Percentiles rank a stretch among this genome's conserved stretches.
phyloP scores from a whole-genome alignment of 2,329 filamentous ascomycete species.

The Apiospora sp. region DNA sequence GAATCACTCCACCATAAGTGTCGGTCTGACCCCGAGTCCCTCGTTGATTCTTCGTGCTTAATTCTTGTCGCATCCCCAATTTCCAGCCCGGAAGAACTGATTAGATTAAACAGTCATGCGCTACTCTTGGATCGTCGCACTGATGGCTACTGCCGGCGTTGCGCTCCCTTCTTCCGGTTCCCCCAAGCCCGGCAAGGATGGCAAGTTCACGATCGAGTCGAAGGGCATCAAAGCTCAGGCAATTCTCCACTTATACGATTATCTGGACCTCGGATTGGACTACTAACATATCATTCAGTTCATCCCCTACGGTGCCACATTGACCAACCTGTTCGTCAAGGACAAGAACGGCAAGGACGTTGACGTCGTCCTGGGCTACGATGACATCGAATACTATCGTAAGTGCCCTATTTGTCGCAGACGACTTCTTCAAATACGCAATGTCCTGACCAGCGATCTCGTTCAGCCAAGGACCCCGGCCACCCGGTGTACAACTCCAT shows the following conservation, averaged over 20 bases:
- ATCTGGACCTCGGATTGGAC: too few relatives aligned
- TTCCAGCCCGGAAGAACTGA: background rate
- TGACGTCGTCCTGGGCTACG: constrained; percentile 70
- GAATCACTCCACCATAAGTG: constrained; percentile 13
- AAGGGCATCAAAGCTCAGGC: constrained; percentile 43
- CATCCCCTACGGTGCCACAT: constrained; percentile 60
- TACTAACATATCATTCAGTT: constrained; percentile 34
- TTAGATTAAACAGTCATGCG: background rate
- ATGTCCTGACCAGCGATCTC: too few relatives aligned
- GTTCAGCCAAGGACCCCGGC: constrained; percentile 53
- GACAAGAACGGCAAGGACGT: constrained; percentile 68
- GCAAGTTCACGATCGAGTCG: constrained; percentile 42
- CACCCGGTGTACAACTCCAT: constrained; percentile 70
- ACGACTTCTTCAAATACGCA: background rate
- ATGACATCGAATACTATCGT: constrained; percentile 66
- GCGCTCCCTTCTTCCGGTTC: background rate
- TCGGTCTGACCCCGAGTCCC: constrained; percentile 13
- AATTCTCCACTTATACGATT: background rate
- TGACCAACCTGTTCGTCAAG: constrained; percentile 69
- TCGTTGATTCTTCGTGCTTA: background rate
- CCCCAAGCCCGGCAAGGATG: constrained; percentile 39
- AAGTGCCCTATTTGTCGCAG: constrained; percentile 25
- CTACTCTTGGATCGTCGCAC: constrained; percentile 6
- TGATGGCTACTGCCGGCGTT: background rate
- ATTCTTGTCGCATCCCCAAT: background rate